These are phyloP conservation scores for Debaryomyces sp. DNA, from an alignment of 1,139 yeast genomes.

Conservation along the genomic window DNA sequence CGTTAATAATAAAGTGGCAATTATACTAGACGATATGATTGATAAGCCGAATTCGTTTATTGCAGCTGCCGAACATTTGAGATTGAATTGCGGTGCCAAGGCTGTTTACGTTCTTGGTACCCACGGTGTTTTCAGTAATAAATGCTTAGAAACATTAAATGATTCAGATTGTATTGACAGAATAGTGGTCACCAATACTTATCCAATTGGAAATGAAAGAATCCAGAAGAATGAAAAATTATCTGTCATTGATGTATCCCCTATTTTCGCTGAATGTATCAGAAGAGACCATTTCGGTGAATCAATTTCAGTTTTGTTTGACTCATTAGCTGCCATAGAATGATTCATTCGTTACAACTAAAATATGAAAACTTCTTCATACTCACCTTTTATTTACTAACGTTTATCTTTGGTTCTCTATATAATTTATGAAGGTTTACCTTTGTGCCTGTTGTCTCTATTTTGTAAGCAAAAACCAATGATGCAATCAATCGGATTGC, in stretches of 20 bases:
- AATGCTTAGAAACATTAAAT: constrained; percentile 78
- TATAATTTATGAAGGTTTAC: constrained; percentile 1
- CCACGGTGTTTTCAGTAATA: constrained; percentile 90
- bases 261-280: constrained; percentile 96
- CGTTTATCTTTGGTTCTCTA: not conserved
- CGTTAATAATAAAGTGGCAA: constrained; percentile 87
- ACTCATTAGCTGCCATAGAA: constrained; percentile 73
- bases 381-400: constrained; percentile 3
- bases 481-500: constrained; percentile 64
- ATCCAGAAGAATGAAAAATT: constrained; percentile 63
- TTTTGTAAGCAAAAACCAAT: constrained; percentile 35
- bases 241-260: constrained; percentile 88
- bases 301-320: constrained; percentile 88
- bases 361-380: not conserved
- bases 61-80: constrained; percentile 97
- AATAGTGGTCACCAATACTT: constrained; percentile 93
- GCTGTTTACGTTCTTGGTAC: constrained; percentile 91
- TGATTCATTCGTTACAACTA: constrained; percentile 18
- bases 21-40: constrained; percentile 94
- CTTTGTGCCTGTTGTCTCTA: constrained; percentile 2
- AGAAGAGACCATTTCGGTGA: constrained; percentile 99
- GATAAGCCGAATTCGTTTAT: constrained; percentile 93
- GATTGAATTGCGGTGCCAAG: constrained; percentile 93
- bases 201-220: constrained; percentile 74
- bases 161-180: constrained; percentile 81